Conservation (phyloP, 73 alveolate genomes). For the Tetrahymena elliotti region DNA sequence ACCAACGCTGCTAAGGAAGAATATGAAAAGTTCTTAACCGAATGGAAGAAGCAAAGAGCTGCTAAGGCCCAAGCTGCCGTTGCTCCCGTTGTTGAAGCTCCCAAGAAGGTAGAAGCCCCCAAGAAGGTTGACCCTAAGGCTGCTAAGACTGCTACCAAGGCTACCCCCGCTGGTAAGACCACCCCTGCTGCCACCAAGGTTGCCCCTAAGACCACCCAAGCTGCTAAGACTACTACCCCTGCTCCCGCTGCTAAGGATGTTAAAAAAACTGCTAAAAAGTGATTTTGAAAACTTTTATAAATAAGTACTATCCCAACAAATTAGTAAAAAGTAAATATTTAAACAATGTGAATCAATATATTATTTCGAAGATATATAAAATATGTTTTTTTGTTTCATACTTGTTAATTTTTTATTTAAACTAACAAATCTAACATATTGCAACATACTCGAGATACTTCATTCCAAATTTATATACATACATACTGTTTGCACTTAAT, state of each 20-base stretch:
- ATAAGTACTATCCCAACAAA: neutral
- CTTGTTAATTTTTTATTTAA: neutral
- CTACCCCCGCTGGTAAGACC: slow-evolving; percentile 12
- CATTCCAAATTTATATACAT: neutral
- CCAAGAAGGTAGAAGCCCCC: slow-evolving; percentile 13
- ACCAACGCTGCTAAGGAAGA: slow-evolving; percentile 24
- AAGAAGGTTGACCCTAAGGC: slow-evolving; percentile 14
- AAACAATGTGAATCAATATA: neutral
- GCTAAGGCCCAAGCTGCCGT: slow-evolving; percentile 2
- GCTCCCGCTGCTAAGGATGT: neutral
- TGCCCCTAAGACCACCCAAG: slow-evolving; percentile 25
- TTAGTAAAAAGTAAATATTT: neutral
- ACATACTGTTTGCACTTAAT: neutral
- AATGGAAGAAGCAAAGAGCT: slow-evolving; percentile 31
- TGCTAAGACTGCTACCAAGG: neutral
- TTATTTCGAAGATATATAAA: neutral
- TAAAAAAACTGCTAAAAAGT: neutral
- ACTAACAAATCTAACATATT: neutral
- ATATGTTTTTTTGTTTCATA: neutral
- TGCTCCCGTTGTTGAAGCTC: slow-evolving; percentile 6
- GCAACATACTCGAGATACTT: neutral
- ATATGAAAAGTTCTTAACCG: slow-evolving; percentile 26
- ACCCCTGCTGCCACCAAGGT: slow-evolving; percentile 12
- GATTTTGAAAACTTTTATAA: neutral
- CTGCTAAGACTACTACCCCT: slow-evolving; percentile 7